Evolutionary conservation across 352 stramenopile species (phyloP), one percentile per base, ranked within the genome.

Genomic region (Albugo candida): DNA sequence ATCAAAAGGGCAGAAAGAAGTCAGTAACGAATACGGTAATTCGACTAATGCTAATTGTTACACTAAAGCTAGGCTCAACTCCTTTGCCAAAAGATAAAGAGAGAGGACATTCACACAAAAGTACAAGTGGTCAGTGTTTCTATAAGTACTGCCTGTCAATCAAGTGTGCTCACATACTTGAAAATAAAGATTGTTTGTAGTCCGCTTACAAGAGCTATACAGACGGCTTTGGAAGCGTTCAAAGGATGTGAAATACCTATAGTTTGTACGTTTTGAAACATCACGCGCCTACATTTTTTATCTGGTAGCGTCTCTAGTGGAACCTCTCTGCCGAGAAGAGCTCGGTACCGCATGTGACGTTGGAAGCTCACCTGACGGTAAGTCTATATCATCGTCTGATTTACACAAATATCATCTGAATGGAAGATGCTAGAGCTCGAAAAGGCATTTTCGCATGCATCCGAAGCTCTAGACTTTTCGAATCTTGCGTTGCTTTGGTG

Each of bases 341-440:
- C 65, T 92, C 11, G 73, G 88, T 52, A 92, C 78, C 2, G 72
- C 78, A 2, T 87, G 78, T 43, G 78, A 92, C 24, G 78, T 92
- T 39, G 78, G 78, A 11, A 68, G 70, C 10, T 57, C 72, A 36
- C 71, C 69, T 0, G 37, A 61, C 47, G 64, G 69, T 79, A 18
- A 8, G 17, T 43, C 38, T 24, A 24, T 43, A 31, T 31, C 8
- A 45, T 56, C 27, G 0, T 5, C 39, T n/a, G 31, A 11, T 44
- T 4, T 48, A 13, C 18, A 58, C 48, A 52, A 5, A 42, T 55
- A 21, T 35, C 47, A 0, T 51, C 36, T 16, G 55, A 62, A 16
- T 62, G 52, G 42, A 18, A 41, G 24, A 24, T 37, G 1, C 36
- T 59, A n/a, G 48, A 56, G 18, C 52, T 63, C 14, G 56, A 45